phyloP scores from a whole-genome alignment of 208 protist genomes.

The Leishmania gerbilli region DNA sequence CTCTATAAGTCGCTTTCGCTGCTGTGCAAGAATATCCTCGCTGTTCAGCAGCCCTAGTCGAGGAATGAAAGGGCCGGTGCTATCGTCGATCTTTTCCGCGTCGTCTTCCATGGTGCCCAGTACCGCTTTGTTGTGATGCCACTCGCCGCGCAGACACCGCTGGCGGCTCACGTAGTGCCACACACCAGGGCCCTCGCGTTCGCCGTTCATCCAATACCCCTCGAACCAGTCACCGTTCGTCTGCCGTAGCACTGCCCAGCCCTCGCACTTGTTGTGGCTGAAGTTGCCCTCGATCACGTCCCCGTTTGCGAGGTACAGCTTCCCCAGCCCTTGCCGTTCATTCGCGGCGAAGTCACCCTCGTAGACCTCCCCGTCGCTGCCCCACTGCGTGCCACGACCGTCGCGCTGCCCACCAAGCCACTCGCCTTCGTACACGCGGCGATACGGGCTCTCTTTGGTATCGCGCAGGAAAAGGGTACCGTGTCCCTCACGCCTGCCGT shows the following conservation, averaged over 20 bases:
- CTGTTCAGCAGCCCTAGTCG: slow-evolving; percentile 68
- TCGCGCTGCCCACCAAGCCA: slow-evolving; percentile 84
- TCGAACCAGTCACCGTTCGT: slow-evolving; percentile 87
- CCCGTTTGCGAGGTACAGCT: slow-evolving; percentile 81
- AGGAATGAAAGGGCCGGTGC: slow-evolving; percentile 71
- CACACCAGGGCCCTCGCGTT: slow-evolving; percentile 86
- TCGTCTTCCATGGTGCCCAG: slow-evolving; percentile 85
- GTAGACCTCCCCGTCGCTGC: slow-evolving; percentile 86
- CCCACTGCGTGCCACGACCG: slow-evolving; percentile 84
- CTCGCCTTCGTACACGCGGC: slow-evolving; percentile 86
- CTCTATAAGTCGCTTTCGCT: slow-evolving; percentile 72
- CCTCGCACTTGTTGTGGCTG: slow-evolving; percentile 56
- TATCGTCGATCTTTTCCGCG: slow-evolving; percentile 57
- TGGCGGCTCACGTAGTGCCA: slow-evolving; percentile 81
- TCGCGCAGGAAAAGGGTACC: slow-evolving; percentile 83
- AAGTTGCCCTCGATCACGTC: slow-evolving; percentile 87
- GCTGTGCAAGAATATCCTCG: slow-evolving; percentile 60
- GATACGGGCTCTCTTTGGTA: slow-evolving; percentile 53
- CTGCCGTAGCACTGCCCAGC: slow-evolving; percentile 73
- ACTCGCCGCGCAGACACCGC: slow-evolving; percentile 84
- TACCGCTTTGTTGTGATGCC: slow-evolving; percentile 75
- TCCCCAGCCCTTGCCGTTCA: slow-evolving; percentile 73
- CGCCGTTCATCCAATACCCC: slow-evolving; percentile 77
- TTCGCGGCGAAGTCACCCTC: slow-evolving; percentile 75
- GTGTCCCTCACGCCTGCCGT: slow-evolving; percentile 75